Base-by-base conservation (phyloP, 345 rosid species). In the Aquilaria yunnanensis region DNA sequence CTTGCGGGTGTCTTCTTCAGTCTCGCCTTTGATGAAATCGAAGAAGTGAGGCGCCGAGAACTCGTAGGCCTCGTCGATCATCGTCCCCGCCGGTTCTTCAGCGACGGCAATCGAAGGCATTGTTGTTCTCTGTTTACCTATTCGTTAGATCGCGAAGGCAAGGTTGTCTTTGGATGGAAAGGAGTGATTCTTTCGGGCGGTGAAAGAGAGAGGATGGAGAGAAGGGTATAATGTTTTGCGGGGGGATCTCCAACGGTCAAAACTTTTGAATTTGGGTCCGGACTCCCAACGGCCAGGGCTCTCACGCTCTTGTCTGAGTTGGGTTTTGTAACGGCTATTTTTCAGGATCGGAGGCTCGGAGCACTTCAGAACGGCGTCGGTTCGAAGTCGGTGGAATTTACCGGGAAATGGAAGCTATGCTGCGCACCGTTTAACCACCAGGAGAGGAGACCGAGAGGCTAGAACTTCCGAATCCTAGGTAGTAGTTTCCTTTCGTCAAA, bases 11-110 rank as follows among this genome's bases (percentile, higher is more conserved):
- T 88, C 94, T 32, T 87, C 89, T 29, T 85, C 90, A 0, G 87
- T 78, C 75, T 95, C 97, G 31, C 75, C 96, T 3, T 67, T 75
- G 0, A 72, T 65, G 76, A 95, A 95, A 70, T 95, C 96, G n/a
- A 77, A 95, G 81, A 93, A 95, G 31, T 77, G 59, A 1, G 97
- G 97, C 5, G 99, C 99, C 6, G 87, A 83, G 79, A 88, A 94
- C 81, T 94, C 99, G 70, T 90, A 94, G 0, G 66, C 49, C 66
- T 82, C 81, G 57, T 94, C 97, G 16, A 91, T 62, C 66, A 87
- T 55, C 32, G 53, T 58, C 69, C 61, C 62, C 43, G 30, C 59
- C 0, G 77, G 23, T 51, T 76, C 82, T 14, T 73, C 85, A 3
- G 60, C 53, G 45, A 63, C 53, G 32, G 75, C 67, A 54, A 63